Conservation (phyloP, 768 basidiomycete species). For the Kwoniella sp. region DNA sequence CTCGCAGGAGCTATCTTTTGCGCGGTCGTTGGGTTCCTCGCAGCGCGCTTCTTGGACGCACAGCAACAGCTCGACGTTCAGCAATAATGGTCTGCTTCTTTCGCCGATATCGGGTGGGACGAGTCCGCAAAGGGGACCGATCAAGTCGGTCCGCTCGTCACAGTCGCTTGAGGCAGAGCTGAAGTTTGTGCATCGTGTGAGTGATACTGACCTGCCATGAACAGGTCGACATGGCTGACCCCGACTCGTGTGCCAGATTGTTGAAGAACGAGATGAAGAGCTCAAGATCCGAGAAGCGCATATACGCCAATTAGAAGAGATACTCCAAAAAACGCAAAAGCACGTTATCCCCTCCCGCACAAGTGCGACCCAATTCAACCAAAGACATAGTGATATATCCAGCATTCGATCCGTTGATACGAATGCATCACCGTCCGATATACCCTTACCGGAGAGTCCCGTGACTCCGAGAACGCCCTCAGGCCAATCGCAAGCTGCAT, state of each 20-base stretch:
- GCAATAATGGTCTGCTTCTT: conserved; percentile 22
- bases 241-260: conserved; percentile 3
- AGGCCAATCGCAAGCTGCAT: not conserved
- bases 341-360: conserved; percentile 44
- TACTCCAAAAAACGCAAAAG: conserved; percentile 50
- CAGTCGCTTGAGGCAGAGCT: conserved; percentile 88
- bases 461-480: conserved; percentile 1
- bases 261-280: conserved; percentile 58
- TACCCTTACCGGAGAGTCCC: conserved; percentile 14
- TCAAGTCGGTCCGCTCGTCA: conserved; percentile 62
- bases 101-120: conserved; percentile 22
- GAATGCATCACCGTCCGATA: conserved; percentile 3
- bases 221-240: not conserved
- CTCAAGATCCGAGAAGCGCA: conserved; percentile 88
- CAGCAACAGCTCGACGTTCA: conserved; percentile 4
- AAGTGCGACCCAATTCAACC: conserved; percentile 20
- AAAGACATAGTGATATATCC: too few relatives aligned
- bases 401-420: not conserved
- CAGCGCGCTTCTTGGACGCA: conserved; percentile 37
- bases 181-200: conserved; percentile 78
- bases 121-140: conserved; percentile 53
- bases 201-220: conserved; percentile 2
- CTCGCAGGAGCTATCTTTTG: conserved; percentile 69
- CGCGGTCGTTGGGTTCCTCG: conserved; percentile 49
- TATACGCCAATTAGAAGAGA: conserved; percentile 67